phyloP scores from a whole-genome alignment of 768 basidiomycete genomes.

The Grammothele lineata region DNA sequence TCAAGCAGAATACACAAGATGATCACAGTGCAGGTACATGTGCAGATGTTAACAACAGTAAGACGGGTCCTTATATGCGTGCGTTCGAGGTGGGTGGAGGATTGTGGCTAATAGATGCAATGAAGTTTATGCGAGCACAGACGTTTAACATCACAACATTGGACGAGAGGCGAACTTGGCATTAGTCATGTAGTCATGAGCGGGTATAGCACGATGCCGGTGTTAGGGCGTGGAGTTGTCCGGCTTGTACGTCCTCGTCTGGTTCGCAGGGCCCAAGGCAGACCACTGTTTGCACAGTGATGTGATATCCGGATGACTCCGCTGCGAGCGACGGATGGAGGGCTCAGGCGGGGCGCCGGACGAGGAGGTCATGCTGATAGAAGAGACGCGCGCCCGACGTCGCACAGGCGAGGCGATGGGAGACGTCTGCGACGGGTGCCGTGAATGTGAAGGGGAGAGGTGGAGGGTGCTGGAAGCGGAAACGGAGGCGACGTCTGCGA shows the following conservation, averaged over 20 bases:
- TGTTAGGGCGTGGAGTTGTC: no score
- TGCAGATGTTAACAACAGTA: no score
- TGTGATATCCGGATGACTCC: conserved; percentile 56
- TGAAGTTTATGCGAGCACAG: no score
- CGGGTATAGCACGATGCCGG: no score
- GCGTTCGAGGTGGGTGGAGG: no score
- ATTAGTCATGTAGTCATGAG: no score
- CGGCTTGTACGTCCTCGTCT: conserved; percentile 45
- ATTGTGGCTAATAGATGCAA: no score
- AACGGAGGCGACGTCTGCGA: conserved; percentile 16
- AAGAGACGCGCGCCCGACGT: conserved; percentile 15
- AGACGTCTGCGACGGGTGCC: conserved; percentile 4
- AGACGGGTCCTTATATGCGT: no score
- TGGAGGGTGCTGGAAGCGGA: conserved; percentile 12
- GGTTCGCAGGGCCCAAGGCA: conserved; percentile 52
- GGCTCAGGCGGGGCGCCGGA: conserved; percentile 41
- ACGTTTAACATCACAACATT: no score
- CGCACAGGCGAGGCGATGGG: conserved; percentile 4
- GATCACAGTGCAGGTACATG: no score
- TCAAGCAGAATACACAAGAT: no score
- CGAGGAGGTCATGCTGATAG: conserved; percentile 32
- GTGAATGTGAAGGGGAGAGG: conserved; percentile 2
- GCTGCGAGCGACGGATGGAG: conserved; percentile 40
- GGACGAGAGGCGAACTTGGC: no score
- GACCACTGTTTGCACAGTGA: conserved; percentile 58